These are phyloP conservation scores for Malania oleifera DNA, from an alignment of 164 flowering plant genomes.

Conservation along the genomic window DNA sequence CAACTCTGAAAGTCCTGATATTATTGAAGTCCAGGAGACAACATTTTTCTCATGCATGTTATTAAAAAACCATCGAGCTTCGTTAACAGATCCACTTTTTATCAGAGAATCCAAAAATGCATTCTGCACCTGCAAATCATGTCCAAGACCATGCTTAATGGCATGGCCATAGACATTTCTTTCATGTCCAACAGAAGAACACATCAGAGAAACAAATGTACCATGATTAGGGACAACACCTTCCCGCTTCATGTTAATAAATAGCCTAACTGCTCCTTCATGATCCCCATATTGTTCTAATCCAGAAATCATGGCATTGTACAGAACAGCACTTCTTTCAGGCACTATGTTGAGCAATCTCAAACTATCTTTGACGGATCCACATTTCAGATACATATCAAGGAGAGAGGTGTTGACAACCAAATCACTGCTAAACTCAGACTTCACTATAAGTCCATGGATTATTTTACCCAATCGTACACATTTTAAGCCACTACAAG, in stretches of 20 bases:
- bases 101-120: conserved; percentile 20
- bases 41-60: conserved; percentile 23
- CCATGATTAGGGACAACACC: conserved; percentile 18
- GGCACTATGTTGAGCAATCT: conserved; percentile 7
- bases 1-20: conserved; percentile 24
- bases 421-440: conserved; percentile 15
- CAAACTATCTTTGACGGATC: conserved; percentile 9
- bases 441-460: conserved; percentile 24
- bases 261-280: conserved; percentile 15
- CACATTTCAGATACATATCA: conserved; percentile 30
- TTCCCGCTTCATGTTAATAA: conserved; percentile 12
- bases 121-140: conserved; percentile 21
- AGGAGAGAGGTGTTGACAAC: conserved; percentile 23
- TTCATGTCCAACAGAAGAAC: conserved; percentile 20
- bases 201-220: conserved; percentile 22
- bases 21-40: conserved; percentile 29
- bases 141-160: conserved; percentile 21
- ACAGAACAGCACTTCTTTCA: conserved; percentile 12
- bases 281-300: conserved; percentile 6
- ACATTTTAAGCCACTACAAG: conserved; percentile 22
- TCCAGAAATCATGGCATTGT: conserved; percentile 17
- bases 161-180: conserved; percentile 16
- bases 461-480: conserved; percentile 16
- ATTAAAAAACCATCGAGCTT: conserved; percentile 19
- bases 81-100: conserved; percentile 17